A percentile compares a stretch with the other conserved stretches of the same genome.
These are phyloP conservation scores for Coix lacrymajobi DNA, from an alignment of 176 grass and related monocot genomes.

Conservation along the genomic window DNA sequence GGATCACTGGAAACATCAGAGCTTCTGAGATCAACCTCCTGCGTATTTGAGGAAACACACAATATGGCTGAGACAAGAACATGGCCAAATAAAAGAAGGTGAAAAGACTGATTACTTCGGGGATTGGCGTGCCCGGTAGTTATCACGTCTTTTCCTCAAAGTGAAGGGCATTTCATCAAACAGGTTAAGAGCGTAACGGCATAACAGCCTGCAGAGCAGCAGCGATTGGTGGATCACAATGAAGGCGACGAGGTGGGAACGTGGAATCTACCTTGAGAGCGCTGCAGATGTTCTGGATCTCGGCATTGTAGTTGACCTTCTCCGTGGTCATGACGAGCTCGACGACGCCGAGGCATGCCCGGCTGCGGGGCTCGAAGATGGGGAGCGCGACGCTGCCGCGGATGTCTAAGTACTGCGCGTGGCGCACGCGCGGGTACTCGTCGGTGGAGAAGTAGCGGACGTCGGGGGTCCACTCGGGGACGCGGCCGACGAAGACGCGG, in stretches of 20 bases:
- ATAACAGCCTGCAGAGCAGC: not conserved
- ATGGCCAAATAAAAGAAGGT: not conserved
- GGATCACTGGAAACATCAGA: constrained; percentile 47
- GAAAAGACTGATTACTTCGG: constrained; percentile 47
- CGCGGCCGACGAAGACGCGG: constrained; percentile 76
- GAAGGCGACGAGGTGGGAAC: not conserved
- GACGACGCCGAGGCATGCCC: constrained; percentile 76
- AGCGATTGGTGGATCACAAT: not conserved
- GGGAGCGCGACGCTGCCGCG: constrained; percentile 80
- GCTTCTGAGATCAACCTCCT: constrained; percentile 87
- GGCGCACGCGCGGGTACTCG: constrained; percentile 75
- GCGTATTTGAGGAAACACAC: constrained; percentile 20
- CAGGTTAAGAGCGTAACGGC: constrained; percentile 19
- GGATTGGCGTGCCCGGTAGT: constrained; percentile 42
- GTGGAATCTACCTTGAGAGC: constrained; percentile 71
- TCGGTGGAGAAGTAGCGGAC: constrained; percentile 72
- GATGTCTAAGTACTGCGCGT: constrained; percentile 67
- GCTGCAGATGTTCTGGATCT: constrained; percentile 81
- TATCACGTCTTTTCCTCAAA: constrained; percentile 29
- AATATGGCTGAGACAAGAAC: not conserved
- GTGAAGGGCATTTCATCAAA: constrained; percentile 38
- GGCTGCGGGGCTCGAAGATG: constrained; percentile 50
- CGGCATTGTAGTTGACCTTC: constrained; percentile 76
- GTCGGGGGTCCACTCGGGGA: constrained; percentile 97
- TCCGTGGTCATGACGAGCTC: constrained; percentile 85